These are phyloP conservation scores for Kodamaea leandrae DNA, from an alignment of 805 yeast genomes.

Conservation along the genomic window DNA sequence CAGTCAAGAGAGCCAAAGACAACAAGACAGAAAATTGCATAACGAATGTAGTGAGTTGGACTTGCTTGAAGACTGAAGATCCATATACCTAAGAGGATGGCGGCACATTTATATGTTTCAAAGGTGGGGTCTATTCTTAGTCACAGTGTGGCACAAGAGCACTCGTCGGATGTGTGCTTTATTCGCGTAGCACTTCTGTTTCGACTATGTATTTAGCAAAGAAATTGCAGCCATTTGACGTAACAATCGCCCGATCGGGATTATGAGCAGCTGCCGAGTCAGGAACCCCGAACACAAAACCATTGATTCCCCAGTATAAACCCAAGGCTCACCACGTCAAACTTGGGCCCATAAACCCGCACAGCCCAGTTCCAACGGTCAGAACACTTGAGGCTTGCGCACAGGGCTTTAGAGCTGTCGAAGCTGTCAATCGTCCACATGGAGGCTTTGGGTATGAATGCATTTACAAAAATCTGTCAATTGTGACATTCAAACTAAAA, in stretches of 20 bases:
- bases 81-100: slow-evolving; percentile 4
- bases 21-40: slow-evolving; percentile 12
- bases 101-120: slow-evolving; percentile 4
- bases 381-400: no score
- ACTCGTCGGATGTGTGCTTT: background rate
- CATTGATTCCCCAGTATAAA: background rate
- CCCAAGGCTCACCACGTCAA: background rate
- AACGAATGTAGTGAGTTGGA: slow-evolving; percentile 17
- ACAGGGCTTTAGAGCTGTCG: no score
- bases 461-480: no score
- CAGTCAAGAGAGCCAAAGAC: slow-evolving; percentile 11
- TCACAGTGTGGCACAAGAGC: background rate
- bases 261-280: background rate
- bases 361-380: no score
- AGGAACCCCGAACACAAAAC: background rate
- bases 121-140: background rate
- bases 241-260: background rate
- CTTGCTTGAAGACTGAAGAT: slow-evolving; percentile 6
- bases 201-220: background rate
- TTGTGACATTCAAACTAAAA: no score
- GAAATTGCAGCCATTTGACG: background rate
- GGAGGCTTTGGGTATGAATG: no score
- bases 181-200: background rate
- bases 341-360: background rate
- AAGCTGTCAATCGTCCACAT: no score